Percentiles rank a stretch among this genome's conserved stretches.
phyloP scores from a whole-genome alignment of 805 yeast species.

The Myxozyma neotropica region DNA sequence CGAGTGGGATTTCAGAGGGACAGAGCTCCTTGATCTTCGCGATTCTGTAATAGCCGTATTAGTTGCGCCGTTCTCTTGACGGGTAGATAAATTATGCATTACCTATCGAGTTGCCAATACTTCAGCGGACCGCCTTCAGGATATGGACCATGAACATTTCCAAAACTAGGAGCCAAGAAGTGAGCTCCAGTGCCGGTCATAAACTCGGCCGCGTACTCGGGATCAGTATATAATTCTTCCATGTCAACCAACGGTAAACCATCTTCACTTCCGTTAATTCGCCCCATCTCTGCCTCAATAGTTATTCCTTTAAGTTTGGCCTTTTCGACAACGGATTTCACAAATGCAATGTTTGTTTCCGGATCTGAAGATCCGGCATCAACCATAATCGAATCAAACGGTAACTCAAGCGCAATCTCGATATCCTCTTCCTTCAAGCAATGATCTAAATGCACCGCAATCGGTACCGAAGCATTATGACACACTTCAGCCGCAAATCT shows the following conservation, averaged over 20 bases:
- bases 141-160: constrained; percentile 46
- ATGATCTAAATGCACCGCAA: constrained; percentile 45
- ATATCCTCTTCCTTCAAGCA: constrained; percentile 42
- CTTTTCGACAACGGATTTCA: constrained; percentile 39
- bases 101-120: constrained; percentile 37
- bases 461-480: constrained; percentile 42
- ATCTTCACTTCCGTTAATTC: constrained; percentile 47
- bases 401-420: constrained; percentile 41
- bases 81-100: constrained; percentile 1
- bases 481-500: constrained; percentile 39
- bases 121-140: constrained; percentile 43
- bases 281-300: constrained; percentile 46
- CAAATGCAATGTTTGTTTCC: constrained; percentile 40
- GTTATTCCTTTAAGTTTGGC: constrained; percentile 40
- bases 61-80: not conserved
- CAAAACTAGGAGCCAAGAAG: constrained; percentile 46
- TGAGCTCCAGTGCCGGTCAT: constrained; percentile 43
- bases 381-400: constrained; percentile 47
- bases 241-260: constrained; percentile 39
- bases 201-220: constrained; percentile 41
- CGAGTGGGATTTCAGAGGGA: constrained; percentile 31
- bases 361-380: constrained; percentile 45
- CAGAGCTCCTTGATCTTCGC: constrained; percentile 4
- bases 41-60: not conserved
- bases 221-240: constrained; percentile 43